phyloP scores from a whole-genome alignment of 805 yeast species.

The Vanderwaltozyma yarrowii region DNA sequence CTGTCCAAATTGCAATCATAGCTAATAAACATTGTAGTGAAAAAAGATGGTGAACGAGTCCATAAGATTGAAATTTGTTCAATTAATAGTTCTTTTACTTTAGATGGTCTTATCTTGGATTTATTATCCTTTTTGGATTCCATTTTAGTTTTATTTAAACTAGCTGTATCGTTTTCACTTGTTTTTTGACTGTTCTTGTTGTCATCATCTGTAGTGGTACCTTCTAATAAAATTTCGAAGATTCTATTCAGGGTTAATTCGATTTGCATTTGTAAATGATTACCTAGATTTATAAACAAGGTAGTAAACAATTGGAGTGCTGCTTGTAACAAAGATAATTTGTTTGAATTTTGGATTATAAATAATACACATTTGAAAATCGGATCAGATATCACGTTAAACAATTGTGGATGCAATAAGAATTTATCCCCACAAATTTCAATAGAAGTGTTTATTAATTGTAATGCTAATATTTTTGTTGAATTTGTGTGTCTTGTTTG shows the following conservation, averaged over 20 bases:
- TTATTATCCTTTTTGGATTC: neutral
- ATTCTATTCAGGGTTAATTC: slow-evolving; percentile 61
- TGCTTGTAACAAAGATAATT: slow-evolving; percentile 60
- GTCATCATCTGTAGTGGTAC: slow-evolving; percentile 4
- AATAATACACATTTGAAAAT: slow-evolving; percentile 80
- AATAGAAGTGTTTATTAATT: slow-evolving; percentile 63
- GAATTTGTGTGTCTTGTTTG: slow-evolving; percentile 80
- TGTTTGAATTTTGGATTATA: slow-evolving; percentile 61
- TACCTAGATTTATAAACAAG: slow-evolving; percentile 55
- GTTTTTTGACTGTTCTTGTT: slow-evolving; percentile 1
- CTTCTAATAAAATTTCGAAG: slow-evolving; percentile 42
- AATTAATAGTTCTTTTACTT: slow-evolving; percentile 63
- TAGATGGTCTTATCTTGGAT: slow-evolving; percentile 27
- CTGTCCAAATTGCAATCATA: slow-evolving; percentile 88
- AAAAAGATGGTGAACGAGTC: slow-evolving; percentile 66
- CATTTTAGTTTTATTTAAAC: slow-evolving; percentile 5
- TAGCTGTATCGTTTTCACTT: slow-evolving; percentile 2
- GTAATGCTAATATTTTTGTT: slow-evolving; percentile 73
- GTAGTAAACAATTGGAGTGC: slow-evolving; percentile 70
- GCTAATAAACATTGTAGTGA: slow-evolving; percentile 61
- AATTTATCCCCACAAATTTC: slow-evolving; percentile 68
- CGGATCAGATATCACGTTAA: slow-evolving; percentile 63
- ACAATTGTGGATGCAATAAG: slow-evolving; percentile 50
- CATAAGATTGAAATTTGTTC: slow-evolving; percentile 74
- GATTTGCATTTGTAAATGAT: slow-evolving; percentile 63